These are phyloP conservation scores for Fistulinella prunicolor DNA, from an alignment of 768 basidiomycete species.

Conservation along the genomic window DNA sequence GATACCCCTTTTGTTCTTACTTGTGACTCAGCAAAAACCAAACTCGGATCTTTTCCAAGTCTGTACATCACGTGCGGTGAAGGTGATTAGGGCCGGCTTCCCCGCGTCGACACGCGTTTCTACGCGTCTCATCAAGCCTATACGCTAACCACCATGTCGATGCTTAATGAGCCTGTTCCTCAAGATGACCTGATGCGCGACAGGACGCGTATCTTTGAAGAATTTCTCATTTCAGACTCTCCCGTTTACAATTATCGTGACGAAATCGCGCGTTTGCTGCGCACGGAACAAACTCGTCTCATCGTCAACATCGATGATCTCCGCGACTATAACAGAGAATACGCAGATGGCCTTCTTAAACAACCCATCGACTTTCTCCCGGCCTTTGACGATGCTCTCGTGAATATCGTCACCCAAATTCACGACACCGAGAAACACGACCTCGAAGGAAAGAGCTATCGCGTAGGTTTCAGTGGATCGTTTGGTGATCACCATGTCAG, in stretches of 20 bases:
- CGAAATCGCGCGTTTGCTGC: constrained; percentile 79
- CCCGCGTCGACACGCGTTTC: constrained; percentile 22
- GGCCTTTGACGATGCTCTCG: constrained; percentile 85
- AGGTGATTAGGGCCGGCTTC: constrained; percentile 39
- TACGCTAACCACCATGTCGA: constrained; percentile 35
- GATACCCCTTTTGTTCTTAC: not conserved
- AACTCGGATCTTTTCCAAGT: no score
- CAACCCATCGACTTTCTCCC: constrained; percentile 84
- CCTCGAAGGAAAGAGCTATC: constrained; percentile 74
- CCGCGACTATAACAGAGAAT: constrained; percentile 87
- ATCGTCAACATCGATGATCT: constrained; percentile 95
- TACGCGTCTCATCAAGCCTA: constrained; percentile 19
- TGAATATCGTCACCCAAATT: constrained; percentile 66
- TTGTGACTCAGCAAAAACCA: no score
- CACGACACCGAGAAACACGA: constrained; percentile 81
- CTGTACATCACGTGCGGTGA: constrained; percentile 9
- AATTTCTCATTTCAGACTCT: constrained; percentile 73
- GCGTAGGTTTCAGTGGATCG: constrained; percentile 89
- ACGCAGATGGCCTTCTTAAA: constrained; percentile 84
- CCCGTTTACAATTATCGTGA: constrained; percentile 79
- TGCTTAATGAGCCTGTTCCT: constrained; percentile 53
- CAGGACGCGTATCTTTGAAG: constrained; percentile 74
- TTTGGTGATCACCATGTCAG: constrained; percentile 99
- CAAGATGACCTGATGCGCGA: constrained; percentile 74
- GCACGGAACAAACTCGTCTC: constrained; percentile 79